phyloP scores from a whole-genome alignment of 2,329 filamentous ascomycete species.

The Xylaria sp. region DNA sequence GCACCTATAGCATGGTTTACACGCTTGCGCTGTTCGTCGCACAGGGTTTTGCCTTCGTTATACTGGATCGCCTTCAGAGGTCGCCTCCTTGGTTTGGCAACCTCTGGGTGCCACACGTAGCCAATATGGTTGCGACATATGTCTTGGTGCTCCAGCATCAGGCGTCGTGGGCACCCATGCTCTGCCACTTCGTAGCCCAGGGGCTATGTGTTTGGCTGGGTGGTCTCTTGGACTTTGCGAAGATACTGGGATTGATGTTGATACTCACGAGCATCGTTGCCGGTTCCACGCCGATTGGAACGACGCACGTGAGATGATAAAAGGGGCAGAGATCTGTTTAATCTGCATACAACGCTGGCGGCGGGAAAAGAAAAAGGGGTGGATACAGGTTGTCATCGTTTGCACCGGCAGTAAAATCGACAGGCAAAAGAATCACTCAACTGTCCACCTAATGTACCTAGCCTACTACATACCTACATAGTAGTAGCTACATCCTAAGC shows the following conservation, averaged over 20 bases:
- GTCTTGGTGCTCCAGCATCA: constrained; percentile 16
- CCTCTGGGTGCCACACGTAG: constrained; percentile 10
- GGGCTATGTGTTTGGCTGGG: constrained; percentile 8
- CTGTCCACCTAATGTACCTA: neutral
- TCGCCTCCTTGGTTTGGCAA: constrained; percentile 6
- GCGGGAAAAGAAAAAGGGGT: neutral
- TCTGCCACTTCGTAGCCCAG: constrained; percentile 3
- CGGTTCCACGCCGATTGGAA: too few relatives aligned
- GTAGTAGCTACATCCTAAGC: too few relatives aligned
- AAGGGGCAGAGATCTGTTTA: neutral
- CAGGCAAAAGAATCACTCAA: neutral
- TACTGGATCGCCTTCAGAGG: constrained; percentile 7
- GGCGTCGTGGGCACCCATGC: constrained; percentile 2
- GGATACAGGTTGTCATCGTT: neutral
- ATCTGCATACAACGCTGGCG: neutral
- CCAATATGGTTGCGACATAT: constrained; percentile 9
- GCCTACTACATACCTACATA: neutral
- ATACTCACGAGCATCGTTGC: constrained; percentile 4
- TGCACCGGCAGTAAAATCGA: neutral
- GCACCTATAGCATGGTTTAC: neutral
- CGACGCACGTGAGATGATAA: neutral
- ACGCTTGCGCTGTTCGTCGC: constrained; percentile 1
- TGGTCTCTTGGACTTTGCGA: neutral
- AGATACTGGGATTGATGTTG: neutral
- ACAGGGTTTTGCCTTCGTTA: constrained; percentile 1